phyloP scores from a whole-genome alignment of 768 basidiomycete genomes.

The Termitomyces titanicus region DNA sequence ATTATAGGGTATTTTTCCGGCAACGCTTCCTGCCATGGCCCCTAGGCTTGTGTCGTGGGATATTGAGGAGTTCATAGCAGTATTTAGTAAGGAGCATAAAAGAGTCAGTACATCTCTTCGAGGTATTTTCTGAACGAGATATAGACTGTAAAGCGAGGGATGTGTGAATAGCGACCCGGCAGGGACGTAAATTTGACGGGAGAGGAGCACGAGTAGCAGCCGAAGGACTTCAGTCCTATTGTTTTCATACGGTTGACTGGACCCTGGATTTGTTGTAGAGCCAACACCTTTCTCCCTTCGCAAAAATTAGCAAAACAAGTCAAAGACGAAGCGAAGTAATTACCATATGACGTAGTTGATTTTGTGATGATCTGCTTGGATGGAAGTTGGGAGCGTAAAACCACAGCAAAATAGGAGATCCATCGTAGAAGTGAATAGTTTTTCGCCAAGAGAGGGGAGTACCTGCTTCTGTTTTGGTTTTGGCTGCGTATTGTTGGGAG shows the following conservation, averaged over 20 bases:
- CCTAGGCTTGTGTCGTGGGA: constrained; percentile 52
- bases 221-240: constrained; percentile 91
- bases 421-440: constrained; percentile 72
- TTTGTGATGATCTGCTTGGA: constrained; percentile 77
- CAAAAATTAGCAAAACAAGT: constrained; percentile 1
- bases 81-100: constrained; percentile 91
- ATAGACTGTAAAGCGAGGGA: constrained; percentile 73
- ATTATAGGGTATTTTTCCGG: constrained; percentile 83
- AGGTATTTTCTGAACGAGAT: constrained; percentile 72
- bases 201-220: constrained; percentile 82
- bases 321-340: constrained; percentile 19
- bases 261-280: constrained; percentile 71
- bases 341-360: constrained; percentile 89
- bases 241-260: constrained; percentile 59
- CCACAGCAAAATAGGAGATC: constrained; percentile 93
- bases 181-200: constrained; percentile 85
- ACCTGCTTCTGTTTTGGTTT: constrained; percentile 39
- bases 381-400: constrained; percentile 79
- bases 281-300: constrained; percentile 93
- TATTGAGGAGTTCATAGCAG: constrained; percentile 68
- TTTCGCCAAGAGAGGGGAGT: constrained; percentile 77
- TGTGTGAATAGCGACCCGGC: constrained; percentile 65
- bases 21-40: constrained; percentile 70
- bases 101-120: constrained; percentile 86
- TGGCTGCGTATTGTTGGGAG: constrained; percentile 16